Evolutionary conservation across 2,329 filamentous ascomycete species (phyloP).

Genomic region (Pezicula radicicola): DNA sequence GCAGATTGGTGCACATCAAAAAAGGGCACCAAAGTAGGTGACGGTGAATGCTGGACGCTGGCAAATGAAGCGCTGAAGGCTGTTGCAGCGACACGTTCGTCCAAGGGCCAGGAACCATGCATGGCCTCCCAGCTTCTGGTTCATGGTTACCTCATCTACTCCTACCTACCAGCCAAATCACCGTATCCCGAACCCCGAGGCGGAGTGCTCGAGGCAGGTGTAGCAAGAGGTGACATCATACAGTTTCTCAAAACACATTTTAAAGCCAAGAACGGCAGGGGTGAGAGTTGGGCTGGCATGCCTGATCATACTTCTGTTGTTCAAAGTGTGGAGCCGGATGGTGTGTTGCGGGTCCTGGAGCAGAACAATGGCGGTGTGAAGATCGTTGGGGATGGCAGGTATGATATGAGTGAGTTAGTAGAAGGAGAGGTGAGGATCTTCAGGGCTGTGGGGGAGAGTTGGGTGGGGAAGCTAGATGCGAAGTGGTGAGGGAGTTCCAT

Average conservation of each 20-base stretch:
- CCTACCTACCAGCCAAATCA: constrained; percentile 19
- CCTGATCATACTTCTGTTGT: constrained; percentile 32
- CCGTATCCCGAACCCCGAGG: constrained; percentile 15
- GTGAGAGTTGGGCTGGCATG: constrained; percentile 24
- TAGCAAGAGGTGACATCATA: constrained; percentile 31
- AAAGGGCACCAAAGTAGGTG: constrained; percentile 30
- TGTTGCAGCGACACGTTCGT: constrained; percentile 17
- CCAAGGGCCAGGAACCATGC: constrained; percentile 23
- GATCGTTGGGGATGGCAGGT: constrained; percentile 23
- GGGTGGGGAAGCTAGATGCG: constrained; percentile 24
- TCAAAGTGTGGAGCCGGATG: constrained; percentile 21
- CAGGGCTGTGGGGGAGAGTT: constrained; percentile 24
- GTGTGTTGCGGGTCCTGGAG: constrained; percentile 27
- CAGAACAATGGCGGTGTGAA: constrained; percentile 30
- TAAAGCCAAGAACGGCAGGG: constrained; percentile 18
- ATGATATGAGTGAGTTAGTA: constrained; percentile 25
- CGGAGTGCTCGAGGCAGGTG: constrained; percentile 22
- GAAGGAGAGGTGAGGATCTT: constrained; percentile 30
- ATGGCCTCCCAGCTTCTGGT: constrained; percentile 27
- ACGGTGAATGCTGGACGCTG: constrained; percentile 36
- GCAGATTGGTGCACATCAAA: constrained; percentile 27
- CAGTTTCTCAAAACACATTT: constrained; percentile 29
- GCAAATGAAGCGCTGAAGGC: constrained; percentile 27
- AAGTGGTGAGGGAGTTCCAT: constrained; percentile 19
- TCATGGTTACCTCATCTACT: constrained; percentile 31